phyloP scores from a whole-genome alignment of 805 yeast species.

The Monosporozyma yasuniensis region DNA sequence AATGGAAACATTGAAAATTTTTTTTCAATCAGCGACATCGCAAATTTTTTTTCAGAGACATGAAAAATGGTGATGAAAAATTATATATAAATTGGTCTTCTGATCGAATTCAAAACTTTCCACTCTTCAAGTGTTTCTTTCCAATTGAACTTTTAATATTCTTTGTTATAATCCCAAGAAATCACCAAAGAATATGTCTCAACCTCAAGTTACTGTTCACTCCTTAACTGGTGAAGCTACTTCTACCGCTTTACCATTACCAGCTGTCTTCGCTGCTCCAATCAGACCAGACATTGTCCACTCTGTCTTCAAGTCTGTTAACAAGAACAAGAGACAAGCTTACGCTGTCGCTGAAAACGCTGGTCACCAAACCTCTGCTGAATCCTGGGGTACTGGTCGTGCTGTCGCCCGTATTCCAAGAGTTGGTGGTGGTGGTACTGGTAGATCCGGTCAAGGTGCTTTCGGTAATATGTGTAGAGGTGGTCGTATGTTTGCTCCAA shows the following conservation, averaged over 20 bases:
- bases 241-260: slow-evolving; percentile 78
- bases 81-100: background rate
- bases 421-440: slow-evolving; percentile 99
- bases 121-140: background rate
- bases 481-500: slow-evolving; percentile 99
- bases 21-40: background rate
- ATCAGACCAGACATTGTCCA: slow-evolving; percentile 99
- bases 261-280: slow-evolving; percentile 99
- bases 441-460: slow-evolving; percentile 99
- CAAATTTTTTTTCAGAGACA: background rate
- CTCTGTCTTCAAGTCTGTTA: slow-evolving; percentile 95
- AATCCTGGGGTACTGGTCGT: slow-evolving; percentile 99
- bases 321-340: slow-evolving; percentile 99
- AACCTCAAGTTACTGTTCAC: slow-evolving; percentile 97
- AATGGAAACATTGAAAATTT: background rate
- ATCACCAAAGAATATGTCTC: slow-evolving; percentile 39
- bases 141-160: background rate
- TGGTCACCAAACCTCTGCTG: slow-evolving; percentile 99
- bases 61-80: background rate
- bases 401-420: slow-evolving; percentile 99
- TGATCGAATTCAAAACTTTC: background rate
- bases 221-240: slow-evolving; percentile 82
- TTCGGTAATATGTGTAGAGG: slow-evolving; percentile 99
- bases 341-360: slow-evolving; percentile 99
- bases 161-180: background rate